Evolutionary conservation across 305 asterid genomes (phyloP).

Genomic region (Fraxinus greggii): DNA sequence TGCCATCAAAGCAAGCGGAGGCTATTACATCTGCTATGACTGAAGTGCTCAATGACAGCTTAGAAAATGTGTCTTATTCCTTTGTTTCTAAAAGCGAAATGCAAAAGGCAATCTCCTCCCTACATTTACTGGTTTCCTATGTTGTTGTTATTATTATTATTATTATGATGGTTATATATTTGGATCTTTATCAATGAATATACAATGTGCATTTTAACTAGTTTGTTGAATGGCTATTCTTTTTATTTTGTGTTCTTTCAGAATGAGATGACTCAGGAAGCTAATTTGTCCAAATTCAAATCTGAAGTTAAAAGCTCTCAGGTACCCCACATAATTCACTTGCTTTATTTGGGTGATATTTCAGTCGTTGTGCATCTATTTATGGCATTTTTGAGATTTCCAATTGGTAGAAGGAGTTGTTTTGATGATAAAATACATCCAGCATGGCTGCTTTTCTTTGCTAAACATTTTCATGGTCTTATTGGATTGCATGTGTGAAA

Average conservation of each 20-base stretch:
- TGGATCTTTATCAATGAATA: neutral
- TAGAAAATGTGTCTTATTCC: constrained; percentile 66
- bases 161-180: neutral
- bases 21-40: constrained; percentile 76
- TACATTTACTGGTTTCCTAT: neutral
- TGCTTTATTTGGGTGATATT: neutral
- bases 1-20: constrained; percentile 85
- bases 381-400: neutral
- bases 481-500: neutral
- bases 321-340: constrained; percentile 36
- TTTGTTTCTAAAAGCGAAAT: constrained; percentile 78
- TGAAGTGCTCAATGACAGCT: constrained; percentile 69
- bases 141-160: neutral
- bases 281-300: constrained; percentile 72
- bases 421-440: neutral
- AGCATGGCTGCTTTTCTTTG: constrained; percentile 7
- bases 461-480: neutral
- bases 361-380: neutral
- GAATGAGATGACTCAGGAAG: constrained; percentile 81
- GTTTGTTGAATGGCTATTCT: neutral
- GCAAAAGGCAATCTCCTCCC: constrained; percentile 47
- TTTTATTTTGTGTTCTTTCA: constrained; percentile 29
- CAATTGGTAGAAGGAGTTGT: neutral
- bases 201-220: neutral
- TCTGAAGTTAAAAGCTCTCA: constrained; percentile 83